Base-by-base conservation (phyloP, 495 filamentous ascomycete species). In the Bombardia bombarda region DNA sequence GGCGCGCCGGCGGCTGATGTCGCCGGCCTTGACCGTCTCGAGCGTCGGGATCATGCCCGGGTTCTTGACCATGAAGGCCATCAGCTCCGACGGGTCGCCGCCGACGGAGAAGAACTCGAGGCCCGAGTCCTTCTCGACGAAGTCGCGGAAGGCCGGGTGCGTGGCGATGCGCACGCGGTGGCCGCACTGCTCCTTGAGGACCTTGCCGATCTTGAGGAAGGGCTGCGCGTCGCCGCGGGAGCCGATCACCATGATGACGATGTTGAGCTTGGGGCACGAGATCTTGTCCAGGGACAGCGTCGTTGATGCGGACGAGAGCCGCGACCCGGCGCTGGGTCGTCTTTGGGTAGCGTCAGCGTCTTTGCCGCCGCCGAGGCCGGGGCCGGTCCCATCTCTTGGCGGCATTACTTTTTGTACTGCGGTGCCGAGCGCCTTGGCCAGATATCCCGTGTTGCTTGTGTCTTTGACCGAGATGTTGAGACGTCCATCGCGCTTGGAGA, bases 51-150 rank as follows among this genome's bases (percentile, higher is more conserved):
- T 81, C 42, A 92, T 66, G 1, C 86, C 83, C 10, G 84, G 83
- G 59, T 92, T 87, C 56, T 87, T 86, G 17, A 89, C 84, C 86
- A 90, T 88, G 51, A 85, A 90, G 2, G 82, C 77, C 86, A 92
- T 92, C 19, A 92, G 72, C 52, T 86, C 79, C 1, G 79, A 70
- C 13, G 86, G 86, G 56, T 90, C 82, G 22, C 86, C 86, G 9
- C 86, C 85, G 26, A 90, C 86, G 34, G 63, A 74, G 63, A 87
- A 90, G 60, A 88, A 90, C 55, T 90, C 86, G 4, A 90, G 63
- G 0, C 77, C 80, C 0, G 53, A 58, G 53, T 78, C 75, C n/a
- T 82, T 74, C 40, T 76, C 66, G 17, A 90, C 75, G 42, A 84
- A 82, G 3, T 76, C 60, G 47, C 79, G 69, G 53, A 92, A 92